These are phyloP conservation scores for Colletotrichum sp. DNA, from an alignment of 2,329 filamentous ascomycete genomes.

Conservation along the genomic window DNA sequence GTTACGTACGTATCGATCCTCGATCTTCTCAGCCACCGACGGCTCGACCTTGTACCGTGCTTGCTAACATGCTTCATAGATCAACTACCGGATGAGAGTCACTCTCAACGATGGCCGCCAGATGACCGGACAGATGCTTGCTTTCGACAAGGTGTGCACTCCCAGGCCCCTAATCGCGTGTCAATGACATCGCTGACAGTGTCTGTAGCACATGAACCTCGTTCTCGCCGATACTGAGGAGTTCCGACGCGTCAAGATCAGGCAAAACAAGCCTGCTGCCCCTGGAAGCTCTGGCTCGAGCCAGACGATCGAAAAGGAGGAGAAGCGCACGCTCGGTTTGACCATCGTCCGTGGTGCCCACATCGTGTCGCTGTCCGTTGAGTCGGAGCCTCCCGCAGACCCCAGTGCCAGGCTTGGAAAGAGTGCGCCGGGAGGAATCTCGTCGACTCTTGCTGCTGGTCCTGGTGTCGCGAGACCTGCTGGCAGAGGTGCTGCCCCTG, in stretches of 20 bases:
- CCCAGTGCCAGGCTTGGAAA: conserved; percentile 88
- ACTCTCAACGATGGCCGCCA: conserved; percentile 94
- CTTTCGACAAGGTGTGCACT: conserved; percentile 86
- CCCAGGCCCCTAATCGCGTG: neutral
- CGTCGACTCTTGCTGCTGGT: conserved; percentile 78
- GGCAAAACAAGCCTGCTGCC: conserved; percentile 74
- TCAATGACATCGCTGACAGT: conserved; percentile 10
- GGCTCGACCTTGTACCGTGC: neutral
- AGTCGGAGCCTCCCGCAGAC: conserved; percentile 93
- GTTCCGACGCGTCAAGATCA: conserved; percentile 89
- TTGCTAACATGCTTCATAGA: conserved; percentile 57
- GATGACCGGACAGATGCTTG: conserved; percentile 97
- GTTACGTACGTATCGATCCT: conserved; percentile 64
- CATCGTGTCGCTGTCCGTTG: conserved; percentile 93
- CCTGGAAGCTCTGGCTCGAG: conserved; percentile 65
- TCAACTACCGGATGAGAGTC: conserved; percentile 99
- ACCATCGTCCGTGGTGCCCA: conserved; percentile 94
- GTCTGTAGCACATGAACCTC: conserved; percentile 91
- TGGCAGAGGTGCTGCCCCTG: conserved; percentile 72
- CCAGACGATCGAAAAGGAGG: conserved; percentile 84
- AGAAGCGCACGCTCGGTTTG: conserved; percentile 95
- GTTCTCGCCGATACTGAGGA: conserved; percentile 99
- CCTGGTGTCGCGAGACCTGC: conserved; percentile 91
- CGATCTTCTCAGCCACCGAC: neutral
- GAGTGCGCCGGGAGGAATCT: conserved; percentile 69